Percentiles rank a stretch among this genome's conserved stretches.
phyloP scores from a whole-genome alignment of 78 protist species.

The Dictyostelium citrinum region DNA sequence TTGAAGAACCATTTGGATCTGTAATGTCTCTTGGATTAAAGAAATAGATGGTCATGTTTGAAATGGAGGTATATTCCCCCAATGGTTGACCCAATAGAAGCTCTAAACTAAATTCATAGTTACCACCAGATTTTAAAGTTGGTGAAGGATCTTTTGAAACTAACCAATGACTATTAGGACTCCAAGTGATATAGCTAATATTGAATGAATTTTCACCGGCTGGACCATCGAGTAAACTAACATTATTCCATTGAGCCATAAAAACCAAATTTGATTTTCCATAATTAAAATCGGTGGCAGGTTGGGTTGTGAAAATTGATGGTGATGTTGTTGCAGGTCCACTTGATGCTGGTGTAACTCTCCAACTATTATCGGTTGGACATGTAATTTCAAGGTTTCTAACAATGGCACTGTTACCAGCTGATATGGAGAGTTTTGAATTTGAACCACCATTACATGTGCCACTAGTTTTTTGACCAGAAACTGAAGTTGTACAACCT shows the following conservation, averaged over 20 bases:
- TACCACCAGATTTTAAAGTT: background rate
- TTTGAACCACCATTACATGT: background rate
- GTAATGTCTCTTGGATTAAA: background rate
- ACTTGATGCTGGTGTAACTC: constrained; percentile 9
- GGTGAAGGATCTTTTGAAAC: background rate
- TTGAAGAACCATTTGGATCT: background rate
- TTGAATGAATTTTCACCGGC: constrained; percentile 14
- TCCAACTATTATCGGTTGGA: constrained; percentile 17
- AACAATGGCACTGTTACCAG: background rate
- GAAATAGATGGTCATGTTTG: background rate
- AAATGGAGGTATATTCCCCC: background rate
- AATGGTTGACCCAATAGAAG: background rate
- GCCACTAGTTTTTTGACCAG: background rate
- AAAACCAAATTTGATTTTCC: background rate
- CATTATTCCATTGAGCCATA: background rate
- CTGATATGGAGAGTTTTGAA: background rate
- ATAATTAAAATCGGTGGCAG: background rate
- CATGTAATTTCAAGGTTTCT: background rate
- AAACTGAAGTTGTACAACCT: background rate
- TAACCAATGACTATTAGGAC: background rate
- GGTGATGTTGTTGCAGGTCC: constrained; percentile 3
- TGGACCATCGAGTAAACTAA: background rate
- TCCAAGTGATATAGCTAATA: background rate
- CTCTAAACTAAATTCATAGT: background rate
- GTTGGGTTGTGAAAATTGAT: background rate